Conservation (phyloP, 495 filamentous ascomycete genomes). For the Aspergillus hancockii region DNA sequence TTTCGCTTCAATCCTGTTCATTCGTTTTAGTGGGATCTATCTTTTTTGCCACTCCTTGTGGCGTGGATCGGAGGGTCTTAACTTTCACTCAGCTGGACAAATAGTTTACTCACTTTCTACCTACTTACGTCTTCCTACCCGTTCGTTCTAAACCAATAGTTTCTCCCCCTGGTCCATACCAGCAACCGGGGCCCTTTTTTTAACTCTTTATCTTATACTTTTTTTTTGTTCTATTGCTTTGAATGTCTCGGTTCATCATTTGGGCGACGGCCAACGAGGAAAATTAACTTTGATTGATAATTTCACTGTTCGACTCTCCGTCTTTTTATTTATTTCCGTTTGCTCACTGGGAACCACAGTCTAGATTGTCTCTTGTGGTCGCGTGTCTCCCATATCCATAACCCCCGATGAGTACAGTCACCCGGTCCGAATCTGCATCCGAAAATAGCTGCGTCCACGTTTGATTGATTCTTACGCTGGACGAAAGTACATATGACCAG, state of each 20-base stretch:
- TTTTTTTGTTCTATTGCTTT: constrained; percentile 10
- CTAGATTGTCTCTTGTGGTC: constrained; percentile 13
- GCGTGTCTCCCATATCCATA: constrained; percentile 14
- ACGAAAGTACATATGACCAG: constrained; percentile 18
- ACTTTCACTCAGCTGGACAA: constrained; percentile 25
- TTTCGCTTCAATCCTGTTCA: constrained; percentile 13
- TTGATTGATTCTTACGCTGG: constrained; percentile 46
- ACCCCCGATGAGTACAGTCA: constrained; percentile 41
- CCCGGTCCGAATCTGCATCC: constrained; percentile 19
- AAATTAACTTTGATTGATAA: constrained; percentile 1
- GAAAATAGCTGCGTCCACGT: constrained; percentile 23
- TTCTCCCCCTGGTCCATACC: constrained; percentile 7
- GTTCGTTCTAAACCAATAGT: constrained; percentile 23
- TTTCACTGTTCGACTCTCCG: neutral
- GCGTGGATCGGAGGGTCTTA: constrained; percentile 16
- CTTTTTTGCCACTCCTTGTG: constrained; percentile 23
- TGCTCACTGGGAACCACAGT: constrained; percentile 4
- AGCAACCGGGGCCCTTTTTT: constrained; percentile 7
- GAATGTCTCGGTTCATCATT: constrained; percentile 16
- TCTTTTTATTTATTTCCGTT: constrained; percentile 5
- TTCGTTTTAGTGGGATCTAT: constrained; percentile 7
- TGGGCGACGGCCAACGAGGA: neutral
- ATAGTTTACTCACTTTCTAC: constrained; percentile 13
- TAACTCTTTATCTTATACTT: constrained; percentile 2
- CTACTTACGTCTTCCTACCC: constrained; percentile 11